phyloP scores from a whole-genome alignment of 2,329 filamentous ascomycete species.

The Pochonia chlamydosporia region DNA sequence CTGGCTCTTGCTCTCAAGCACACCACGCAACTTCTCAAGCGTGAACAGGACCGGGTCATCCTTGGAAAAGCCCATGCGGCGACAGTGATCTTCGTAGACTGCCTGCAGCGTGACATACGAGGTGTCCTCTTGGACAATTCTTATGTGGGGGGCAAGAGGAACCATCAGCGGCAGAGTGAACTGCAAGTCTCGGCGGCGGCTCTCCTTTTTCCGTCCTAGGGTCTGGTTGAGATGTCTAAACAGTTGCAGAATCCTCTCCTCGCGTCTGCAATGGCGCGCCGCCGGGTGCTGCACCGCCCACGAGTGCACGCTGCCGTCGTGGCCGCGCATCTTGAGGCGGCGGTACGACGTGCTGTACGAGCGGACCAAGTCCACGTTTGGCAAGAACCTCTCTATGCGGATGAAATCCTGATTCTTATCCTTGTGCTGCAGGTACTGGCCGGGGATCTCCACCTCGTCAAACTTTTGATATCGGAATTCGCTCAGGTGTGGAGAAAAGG shows the following conservation, averaged over 20 bases:
- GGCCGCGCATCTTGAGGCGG: slow-evolving; percentile 89
- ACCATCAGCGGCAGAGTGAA: slow-evolving; percentile 97
- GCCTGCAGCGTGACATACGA: slow-evolving; percentile 92
- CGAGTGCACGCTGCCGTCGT: slow-evolving; percentile 93
- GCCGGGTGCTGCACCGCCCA: slow-evolving; percentile 97
- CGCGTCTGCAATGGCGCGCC: slow-evolving; percentile 82
- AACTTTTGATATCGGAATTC: slow-evolving; percentile 98
- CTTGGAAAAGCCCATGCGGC: slow-evolving; percentile 79
- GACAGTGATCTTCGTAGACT: slow-evolving; percentile 94
- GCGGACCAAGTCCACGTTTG: slow-evolving; percentile 87
- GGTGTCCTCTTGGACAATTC: slow-evolving; percentile 91
- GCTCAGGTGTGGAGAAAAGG: slow-evolving; percentile 83
- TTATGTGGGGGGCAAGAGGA: slow-evolving; percentile 87
- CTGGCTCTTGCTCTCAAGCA: slow-evolving; percentile 62
- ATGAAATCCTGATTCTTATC: slow-evolving; percentile 99
- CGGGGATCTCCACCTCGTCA: slow-evolving; percentile 95
- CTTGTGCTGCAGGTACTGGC: slow-evolving; percentile 93
- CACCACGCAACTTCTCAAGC: slow-evolving; percentile 83
- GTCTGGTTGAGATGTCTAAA: slow-evolving; percentile 97
- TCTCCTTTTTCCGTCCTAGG: slow-evolving; percentile 88
- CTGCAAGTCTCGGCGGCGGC: slow-evolving; percentile 83
- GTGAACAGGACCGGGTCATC: slow-evolving; percentile 93
- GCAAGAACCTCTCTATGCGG: slow-evolving; percentile 92
- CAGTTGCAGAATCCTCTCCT: slow-evolving; percentile 91
- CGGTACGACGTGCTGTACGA: slow-evolving; percentile 88